Evolutionary conservation across 1,284 basidiomycete species (phyloP).

Genomic region (Takashimella tepidaria): DNA sequence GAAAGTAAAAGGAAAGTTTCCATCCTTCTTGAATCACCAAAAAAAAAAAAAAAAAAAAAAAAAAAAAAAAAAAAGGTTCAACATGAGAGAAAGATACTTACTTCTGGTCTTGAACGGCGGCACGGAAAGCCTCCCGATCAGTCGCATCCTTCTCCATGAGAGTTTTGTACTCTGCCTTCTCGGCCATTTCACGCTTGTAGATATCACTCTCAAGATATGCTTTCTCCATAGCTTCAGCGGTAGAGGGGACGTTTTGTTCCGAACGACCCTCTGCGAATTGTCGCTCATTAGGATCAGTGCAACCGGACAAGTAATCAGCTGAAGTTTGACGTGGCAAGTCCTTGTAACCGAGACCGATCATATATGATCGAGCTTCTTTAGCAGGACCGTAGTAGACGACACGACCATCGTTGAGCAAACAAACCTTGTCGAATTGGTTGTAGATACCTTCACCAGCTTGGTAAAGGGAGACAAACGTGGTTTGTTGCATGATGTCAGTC

Average conservation of each 20-base stretch:
- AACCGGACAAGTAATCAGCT: conserved; percentile 66
- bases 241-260: conserved; percentile 61
- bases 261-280: conserved; percentile 70
- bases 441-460: conserved; percentile 62
- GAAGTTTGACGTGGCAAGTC: conserved; percentile 51
- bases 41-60: too few species aligned
- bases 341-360: conserved; percentile 52
- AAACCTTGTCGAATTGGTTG: conserved; percentile 67
- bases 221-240: conserved; percentile 64
- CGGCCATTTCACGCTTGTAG: conserved; percentile 52
- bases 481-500: conserved; percentile 52
- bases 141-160: conserved; percentile 58
- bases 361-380: conserved; percentile 52
- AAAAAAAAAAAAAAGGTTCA: too few species aligned
- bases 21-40: too few species aligned
- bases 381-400: conserved; percentile 56
- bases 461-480: conserved; percentile 53
- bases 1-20: too few species aligned
- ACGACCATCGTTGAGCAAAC: conserved; percentile 51
- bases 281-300: conserved; percentile 75
- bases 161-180: conserved; percentile 60
- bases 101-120: conserved; percentile 72
- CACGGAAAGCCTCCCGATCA: conserved; percentile 68
- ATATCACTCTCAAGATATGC: conserved; percentile 61
- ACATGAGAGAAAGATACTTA: too few species aligned